Percentiles rank a stretch among this genome's conserved stretches.
These are phyloP conservation scores for Lenzites betulinus DNA, from an alignment of 768 basidiomycete genomes.

Conservation along the genomic window DNA sequence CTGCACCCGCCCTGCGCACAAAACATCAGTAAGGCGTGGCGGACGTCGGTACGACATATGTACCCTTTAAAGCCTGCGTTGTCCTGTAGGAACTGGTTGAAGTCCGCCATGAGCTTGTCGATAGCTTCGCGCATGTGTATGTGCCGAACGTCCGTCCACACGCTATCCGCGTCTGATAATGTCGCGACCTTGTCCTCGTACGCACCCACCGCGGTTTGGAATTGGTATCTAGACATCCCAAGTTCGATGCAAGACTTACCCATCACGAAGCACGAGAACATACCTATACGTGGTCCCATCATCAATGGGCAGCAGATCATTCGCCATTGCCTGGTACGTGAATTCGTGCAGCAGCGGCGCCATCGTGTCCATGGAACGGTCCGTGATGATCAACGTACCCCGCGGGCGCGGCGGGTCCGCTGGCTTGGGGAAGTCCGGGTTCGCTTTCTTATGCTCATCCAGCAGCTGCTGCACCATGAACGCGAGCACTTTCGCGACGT, in stretches of 20 bases:
- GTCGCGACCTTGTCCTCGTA: constrained; percentile 88
- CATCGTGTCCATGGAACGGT: constrained; percentile 92
- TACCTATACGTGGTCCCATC: constrained; percentile 87
- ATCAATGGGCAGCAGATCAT: constrained; percentile 88
- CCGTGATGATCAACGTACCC: constrained; percentile 86
- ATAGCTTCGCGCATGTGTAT: constrained; percentile 99
- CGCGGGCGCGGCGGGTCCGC: constrained; percentile 59
- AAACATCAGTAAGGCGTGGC: background rate
- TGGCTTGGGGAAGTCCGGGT: constrained; percentile 82
- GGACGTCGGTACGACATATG: constrained; percentile 21
- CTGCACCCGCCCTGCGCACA: constrained; percentile 65
- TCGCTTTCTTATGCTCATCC: constrained; percentile 84
- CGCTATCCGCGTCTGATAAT: constrained; percentile 83
- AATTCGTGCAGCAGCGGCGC: constrained; percentile 96
- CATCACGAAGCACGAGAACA: constrained; percentile 34
- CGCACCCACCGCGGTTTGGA: constrained; percentile 83
- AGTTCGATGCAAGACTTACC: background rate
- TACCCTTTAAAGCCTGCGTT: constrained; percentile 94
- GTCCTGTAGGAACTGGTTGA: constrained; percentile 91
- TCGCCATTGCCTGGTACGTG: constrained; percentile 99
- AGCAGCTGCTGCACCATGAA: constrained; percentile 80
- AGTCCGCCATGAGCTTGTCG: constrained; percentile 94
- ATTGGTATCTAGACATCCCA: constrained; percentile 70
- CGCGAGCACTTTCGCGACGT: constrained; percentile 80
- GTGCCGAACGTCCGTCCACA: constrained; percentile 93